Base-by-base conservation (phyloP, 768 basidiomycete genomes). In the Sporobolomyces pararoseus region DNA sequence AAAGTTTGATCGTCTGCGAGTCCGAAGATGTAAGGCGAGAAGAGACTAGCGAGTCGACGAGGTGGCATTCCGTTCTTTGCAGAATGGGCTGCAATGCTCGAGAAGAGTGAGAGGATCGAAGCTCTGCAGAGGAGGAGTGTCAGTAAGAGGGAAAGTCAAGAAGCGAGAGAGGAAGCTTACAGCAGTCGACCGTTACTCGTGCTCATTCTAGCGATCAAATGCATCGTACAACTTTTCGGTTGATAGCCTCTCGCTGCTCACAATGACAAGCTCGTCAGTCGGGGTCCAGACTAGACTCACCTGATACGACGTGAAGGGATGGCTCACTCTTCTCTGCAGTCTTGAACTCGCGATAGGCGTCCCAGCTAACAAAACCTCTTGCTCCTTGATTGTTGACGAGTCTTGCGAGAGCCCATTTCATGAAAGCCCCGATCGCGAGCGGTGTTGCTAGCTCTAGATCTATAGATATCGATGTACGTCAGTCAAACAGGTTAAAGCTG, bases 381-480 rank as follows among this genome's bases (percentile, higher is more conserved):
- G 88, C 37, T 2, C 75, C 73, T 21, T 66, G 65, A n/a, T 75
- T 60, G 60, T 72, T 72, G 42, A 90, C 84, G 53, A 91, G 85
- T 31, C 93, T 82, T 4, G 87, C 89, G 7, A 98, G 84, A 37
- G 88, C 91, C 96, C 96, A 99, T 29, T 94, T 87, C 37, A 98
- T 82, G 75, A 88, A 86, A 88, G 94, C 93, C 7, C 88, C 92
- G 19, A 98, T 82, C 76, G 96, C 90, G 70, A 94, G 88, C 16
- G 90, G 88, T 7, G 86, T 87, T 0, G 91, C 89, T 76, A 95
- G 90, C 39, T 82, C 81, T 2, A 91, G 87, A 77, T 97, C 93
- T 74, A 4, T 27, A 21, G 27, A 32, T 5, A 16, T 46, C 27
- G 34, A 16, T 25, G 21, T 6, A 23, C 23, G 46, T 47, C 12